These are phyloP conservation scores for Gossypium turneri DNA, from an alignment of 345 rosid species.

Conservation along the genomic window DNA sequence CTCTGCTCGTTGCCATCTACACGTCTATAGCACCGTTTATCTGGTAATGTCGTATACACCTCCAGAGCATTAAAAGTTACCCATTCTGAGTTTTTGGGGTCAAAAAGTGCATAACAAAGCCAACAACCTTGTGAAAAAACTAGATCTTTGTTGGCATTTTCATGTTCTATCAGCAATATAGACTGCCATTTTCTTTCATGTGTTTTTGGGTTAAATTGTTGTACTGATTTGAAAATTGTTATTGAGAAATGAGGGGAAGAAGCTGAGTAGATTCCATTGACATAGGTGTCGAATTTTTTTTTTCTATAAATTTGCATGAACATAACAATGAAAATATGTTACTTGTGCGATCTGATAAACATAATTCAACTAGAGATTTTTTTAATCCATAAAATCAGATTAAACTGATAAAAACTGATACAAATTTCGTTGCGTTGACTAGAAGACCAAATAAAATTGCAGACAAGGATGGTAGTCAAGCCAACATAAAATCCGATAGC, in stretches of 20 bases:
- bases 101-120: background rate
- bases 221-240: background rate
- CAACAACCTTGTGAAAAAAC: background rate
- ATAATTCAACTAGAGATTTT: too few species aligned
- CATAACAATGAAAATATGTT: background rate
- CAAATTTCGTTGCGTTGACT: too few species aligned
- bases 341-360: background rate
- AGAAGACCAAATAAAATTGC: too few species aligned
- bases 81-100: background rate
- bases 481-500: too few species aligned
- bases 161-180: background rate
- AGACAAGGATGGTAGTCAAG: too few species aligned
- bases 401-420: too few species aligned
- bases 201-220: background rate
- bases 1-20: conserved; percentile 30
- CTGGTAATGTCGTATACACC: conserved; percentile 42
- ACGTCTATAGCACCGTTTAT: conserved; percentile 63
- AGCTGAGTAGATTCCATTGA: background rate
- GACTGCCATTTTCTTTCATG: background rate
- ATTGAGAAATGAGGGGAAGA: background rate
- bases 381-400: too few species aligned
- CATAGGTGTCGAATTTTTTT: too few species aligned
- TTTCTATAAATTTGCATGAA: too few species aligned
- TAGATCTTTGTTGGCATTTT: background rate
- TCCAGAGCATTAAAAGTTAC: conserved; percentile 5